These are phyloP conservation scores for Kernera saxatilis DNA, from an alignment of 345 rosid species.

Conservation along the genomic window DNA sequence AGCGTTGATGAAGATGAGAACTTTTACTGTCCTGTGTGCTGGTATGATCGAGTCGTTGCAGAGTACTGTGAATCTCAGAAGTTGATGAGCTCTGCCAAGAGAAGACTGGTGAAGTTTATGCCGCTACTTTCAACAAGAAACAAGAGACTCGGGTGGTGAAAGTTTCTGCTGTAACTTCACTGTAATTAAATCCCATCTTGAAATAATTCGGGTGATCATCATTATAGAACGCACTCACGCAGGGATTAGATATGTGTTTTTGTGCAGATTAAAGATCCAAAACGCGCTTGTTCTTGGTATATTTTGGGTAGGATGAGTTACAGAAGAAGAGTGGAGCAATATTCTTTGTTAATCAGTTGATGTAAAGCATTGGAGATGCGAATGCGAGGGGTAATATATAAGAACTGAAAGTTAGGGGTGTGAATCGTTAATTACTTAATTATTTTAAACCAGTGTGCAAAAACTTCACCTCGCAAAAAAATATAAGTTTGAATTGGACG, in stretches of 20 bases:
- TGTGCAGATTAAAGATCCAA: neutral
- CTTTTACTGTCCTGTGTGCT: constrained; percentile 24
- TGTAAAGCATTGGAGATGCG: neutral
- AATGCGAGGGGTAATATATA: neutral
- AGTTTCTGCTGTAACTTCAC: neutral
- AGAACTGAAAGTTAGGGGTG: neutral
- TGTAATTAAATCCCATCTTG: neutral
- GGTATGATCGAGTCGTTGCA: constrained; percentile 7
- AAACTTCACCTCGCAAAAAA: neutral
- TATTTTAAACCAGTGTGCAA: neutral
- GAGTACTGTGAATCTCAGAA: constrained; percentile 18
- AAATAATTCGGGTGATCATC: neutral
- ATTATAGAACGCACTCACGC: neutral
- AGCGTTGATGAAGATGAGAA: constrained; percentile 8
- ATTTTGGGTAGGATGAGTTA: neutral
- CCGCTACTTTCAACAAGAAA: neutral
- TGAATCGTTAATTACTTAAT: neutral
- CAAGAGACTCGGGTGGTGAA: constrained; percentile 17
- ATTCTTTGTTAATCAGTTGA: neutral
- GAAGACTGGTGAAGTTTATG: constrained; percentile 5
- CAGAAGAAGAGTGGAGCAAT: neutral
- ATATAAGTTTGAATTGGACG: neutral
- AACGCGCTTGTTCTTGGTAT: neutral
- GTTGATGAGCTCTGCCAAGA: constrained; percentile 8
- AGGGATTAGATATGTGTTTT: neutral